Percentiles rank a stretch among this genome's conserved stretches.
Conservation (phyloP, 2,329 filamentous ascomycete species). For the Amauroascus verrucosus region DNA sequence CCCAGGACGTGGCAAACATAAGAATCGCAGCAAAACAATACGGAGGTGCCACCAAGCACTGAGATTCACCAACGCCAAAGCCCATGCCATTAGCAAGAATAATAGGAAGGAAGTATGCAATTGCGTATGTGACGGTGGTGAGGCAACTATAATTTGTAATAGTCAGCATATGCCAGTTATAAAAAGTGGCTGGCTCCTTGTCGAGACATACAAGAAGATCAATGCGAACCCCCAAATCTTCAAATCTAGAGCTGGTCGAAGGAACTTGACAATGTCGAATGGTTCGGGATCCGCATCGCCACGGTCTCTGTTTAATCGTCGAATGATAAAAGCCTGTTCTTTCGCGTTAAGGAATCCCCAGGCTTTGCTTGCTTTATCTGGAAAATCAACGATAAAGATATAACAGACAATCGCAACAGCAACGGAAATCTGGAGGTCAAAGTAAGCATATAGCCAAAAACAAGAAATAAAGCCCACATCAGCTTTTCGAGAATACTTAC, state of each 20-base stretch:
- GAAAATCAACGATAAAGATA: constrained; percentile 31
- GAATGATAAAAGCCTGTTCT: constrained; percentile 42
- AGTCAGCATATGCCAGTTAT: background rate
- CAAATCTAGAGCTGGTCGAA: constrained; percentile 39
- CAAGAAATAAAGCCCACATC: too few relatives aligned
- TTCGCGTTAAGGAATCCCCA: constrained; percentile 28
- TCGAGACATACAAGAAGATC: constrained; percentile 37
- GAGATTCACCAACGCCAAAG: constrained; percentile 53
- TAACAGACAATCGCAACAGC: constrained; percentile 22
- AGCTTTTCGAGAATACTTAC: constrained; percentile 9
- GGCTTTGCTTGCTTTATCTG: constrained; percentile 25
- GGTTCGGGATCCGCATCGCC: constrained; percentile 41
- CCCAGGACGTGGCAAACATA: constrained; percentile 51
- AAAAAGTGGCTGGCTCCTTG: background rate
- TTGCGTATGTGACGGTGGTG: constrained; percentile 64
- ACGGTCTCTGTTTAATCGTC: constrained; percentile 44
- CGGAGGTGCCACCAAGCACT: constrained; percentile 62
- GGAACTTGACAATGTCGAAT: constrained; percentile 41
- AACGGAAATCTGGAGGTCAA: constrained; percentile 19
- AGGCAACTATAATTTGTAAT: constrained; percentile 44
- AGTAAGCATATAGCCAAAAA: background rate
- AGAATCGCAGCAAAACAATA: constrained; percentile 55
- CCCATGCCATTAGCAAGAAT: constrained; percentile 55
- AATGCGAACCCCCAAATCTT: constrained; percentile 48
- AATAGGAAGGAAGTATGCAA: constrained; percentile 70